Evolutionary conservation across 2,329 filamentous ascomycete species (phyloP).

Genomic region (Alternaria alternata): DNA sequence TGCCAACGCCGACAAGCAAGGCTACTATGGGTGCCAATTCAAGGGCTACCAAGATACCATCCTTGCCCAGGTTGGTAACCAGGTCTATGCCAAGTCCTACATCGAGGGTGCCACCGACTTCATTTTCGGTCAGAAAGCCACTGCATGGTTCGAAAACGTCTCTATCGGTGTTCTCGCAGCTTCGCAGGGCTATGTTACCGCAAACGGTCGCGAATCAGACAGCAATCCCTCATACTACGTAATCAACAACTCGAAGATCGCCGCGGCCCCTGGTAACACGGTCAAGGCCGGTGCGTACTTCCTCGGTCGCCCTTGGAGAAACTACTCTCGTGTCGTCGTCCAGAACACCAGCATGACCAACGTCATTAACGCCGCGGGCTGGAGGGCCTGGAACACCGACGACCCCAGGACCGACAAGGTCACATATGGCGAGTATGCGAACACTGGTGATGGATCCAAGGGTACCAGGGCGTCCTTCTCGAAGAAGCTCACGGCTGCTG

Average conservation of each 20-base stretch:
- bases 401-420: constrained; percentile 62
- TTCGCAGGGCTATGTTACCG: constrained; percentile 52
- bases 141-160: constrained; percentile 61
- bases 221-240: constrained; percentile 60
- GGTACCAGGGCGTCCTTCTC: constrained; percentile 63
- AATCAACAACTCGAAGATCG: constrained; percentile 62
- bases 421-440: constrained; percentile 66
- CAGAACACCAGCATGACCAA: constrained; percentile 61
- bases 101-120: constrained; percentile 68
- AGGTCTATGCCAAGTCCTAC: constrained; percentile 64
- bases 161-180: constrained; percentile 58
- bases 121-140: constrained; percentile 64
- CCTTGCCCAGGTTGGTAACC: constrained; percentile 56
- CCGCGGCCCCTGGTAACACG: constrained; percentile 50
- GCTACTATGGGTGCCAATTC: constrained; percentile 66
- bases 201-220: constrained; percentile 43
- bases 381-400: constrained; percentile 63
- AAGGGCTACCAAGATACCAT: constrained; percentile 66
- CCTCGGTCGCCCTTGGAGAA: constrained; percentile 63
- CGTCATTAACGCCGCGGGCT: constrained; percentile 68
- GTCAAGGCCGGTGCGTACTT: constrained; percentile 55
- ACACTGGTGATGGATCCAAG: constrained; percentile 64
- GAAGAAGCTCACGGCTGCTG: constrained; percentile 50
- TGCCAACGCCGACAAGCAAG: constrained; percentile 61
- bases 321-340: constrained; percentile 62